Evolutionary conservation across 768 basidiomycete species (phyloP), one percentile per base, ranked within the genome.

Genomic region (Pulveroboletus sp.): DNA sequence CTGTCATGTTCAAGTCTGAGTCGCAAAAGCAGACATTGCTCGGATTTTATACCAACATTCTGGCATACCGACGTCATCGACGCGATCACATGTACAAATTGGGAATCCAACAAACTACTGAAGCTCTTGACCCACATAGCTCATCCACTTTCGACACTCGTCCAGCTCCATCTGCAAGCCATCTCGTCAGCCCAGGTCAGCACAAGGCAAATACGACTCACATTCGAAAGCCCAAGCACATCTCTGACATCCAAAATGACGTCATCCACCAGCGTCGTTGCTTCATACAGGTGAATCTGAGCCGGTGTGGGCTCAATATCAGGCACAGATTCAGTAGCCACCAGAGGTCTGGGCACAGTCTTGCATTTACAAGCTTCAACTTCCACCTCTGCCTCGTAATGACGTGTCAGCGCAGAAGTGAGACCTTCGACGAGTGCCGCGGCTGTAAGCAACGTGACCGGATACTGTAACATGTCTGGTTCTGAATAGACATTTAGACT

Each of bases 381-480:
- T 9, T 64, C 62, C 20, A 57, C 60, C 37, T 70, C 63, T 12
- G 56, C 61, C 41, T 69, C 67, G 47, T 73, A 72, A 21, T 71
- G 64, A n/a, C 57, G 40, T 10, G 66, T 62, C 10, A 82, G 61
- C 9, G 71, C 64, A 8, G 67, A 56, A 6, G 73, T 40, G 16
- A 81, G 59, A 4, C 75, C 72, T 2, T 79, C 73, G 8, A 78
- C 58, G 2, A 87, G 56, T 3, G 79, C 78, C 9, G 75, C 73
- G 0, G 71, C 73, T 0, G 84, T 81, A 12, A 86, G 72, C 13
- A 79, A 57, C 13, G 78, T 79, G 12, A 82, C 52, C 4, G 78
- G 75, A 56, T 76, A 81, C 40, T 68, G 72, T 45, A 81, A 61
- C 38, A 81, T 66, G 43, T 81, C 79, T 4, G 76, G 73, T 51